Percentiles rank a stretch among this genome's conserved stretches.
Conservation (phyloP, 257 asterid genomes). For the Echites panduratus region DNA sequence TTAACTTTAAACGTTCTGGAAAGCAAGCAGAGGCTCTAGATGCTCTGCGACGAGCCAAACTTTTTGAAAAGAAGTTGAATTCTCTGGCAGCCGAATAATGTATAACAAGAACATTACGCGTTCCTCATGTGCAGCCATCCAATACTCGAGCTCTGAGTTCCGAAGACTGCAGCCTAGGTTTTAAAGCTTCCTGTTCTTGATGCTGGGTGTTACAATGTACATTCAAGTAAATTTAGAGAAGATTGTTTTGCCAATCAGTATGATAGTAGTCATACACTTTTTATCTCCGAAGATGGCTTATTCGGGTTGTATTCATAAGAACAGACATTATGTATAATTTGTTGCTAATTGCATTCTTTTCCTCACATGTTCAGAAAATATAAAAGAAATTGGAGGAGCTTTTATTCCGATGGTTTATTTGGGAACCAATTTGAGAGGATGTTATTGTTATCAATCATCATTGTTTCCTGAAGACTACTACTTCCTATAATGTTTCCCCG, state of each 20-base stretch:
- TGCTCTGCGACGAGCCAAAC: constrained; percentile 45
- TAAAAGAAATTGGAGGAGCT: no score
- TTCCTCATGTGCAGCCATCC: background rate
- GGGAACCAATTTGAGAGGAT: no score
- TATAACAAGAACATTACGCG: no score
- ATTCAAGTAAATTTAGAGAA: background rate
- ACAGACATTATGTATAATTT: no score
- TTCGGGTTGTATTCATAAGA: no score
- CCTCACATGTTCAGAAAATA: no score
- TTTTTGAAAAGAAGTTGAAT: constrained; percentile 69
- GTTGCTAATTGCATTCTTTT: no score
- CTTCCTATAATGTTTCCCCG: no score
- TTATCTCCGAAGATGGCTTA: no score
- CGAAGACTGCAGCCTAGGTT: background rate
- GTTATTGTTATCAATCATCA: no score
- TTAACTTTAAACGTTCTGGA: constrained; percentile 76
- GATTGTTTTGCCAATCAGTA: background rate
- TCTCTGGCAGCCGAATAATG: constrained; percentile 35
- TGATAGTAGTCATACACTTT: background rate
- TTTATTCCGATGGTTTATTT: no score
- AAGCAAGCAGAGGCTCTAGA: constrained; percentile 86
- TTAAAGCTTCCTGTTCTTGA: background rate
- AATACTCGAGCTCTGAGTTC: background rate
- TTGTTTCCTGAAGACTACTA: no score
- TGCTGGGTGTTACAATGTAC: background rate